Evolutionary conservation across 1,139 yeast genomes (phyloP).

Genomic region (Spathaspora sp.): DNA sequence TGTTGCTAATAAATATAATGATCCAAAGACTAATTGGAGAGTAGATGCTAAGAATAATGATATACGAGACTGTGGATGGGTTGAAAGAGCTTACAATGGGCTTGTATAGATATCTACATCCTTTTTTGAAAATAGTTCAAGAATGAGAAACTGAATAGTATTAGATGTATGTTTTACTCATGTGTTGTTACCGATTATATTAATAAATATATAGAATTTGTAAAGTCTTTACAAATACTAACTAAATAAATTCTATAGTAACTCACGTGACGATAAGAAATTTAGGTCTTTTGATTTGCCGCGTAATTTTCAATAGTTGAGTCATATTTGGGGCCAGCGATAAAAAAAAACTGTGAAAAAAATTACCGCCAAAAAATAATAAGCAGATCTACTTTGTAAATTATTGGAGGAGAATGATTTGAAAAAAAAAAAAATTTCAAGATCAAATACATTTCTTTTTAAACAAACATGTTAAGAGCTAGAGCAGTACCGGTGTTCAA

Average conservation of each 20-base stretch:
- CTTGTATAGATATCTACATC: conserved; percentile 19
- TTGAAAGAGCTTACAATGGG: conserved; percentile 52
- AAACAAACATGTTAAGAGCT: conserved; percentile 12
- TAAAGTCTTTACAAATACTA: background rate
- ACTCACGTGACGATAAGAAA: conserved; percentile 13
- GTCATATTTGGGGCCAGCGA: background rate
- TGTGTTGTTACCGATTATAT: background rate
- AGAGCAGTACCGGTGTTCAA: conserved; percentile 7
- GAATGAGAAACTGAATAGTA: background rate
- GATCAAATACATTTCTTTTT: background rate
- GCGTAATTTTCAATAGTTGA: conserved; percentile 1
- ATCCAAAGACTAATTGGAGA: conserved; percentile 51
- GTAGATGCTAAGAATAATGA: conserved; percentile 51
- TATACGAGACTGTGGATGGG: conserved; percentile 80
- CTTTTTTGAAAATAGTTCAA: background rate
- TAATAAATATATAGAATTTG: background rate
- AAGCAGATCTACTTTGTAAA: conserved; percentile 13
- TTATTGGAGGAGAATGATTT: conserved; percentile 11
- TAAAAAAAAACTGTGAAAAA: background rate
- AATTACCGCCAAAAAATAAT: conserved; percentile 4
- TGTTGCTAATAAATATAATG: conserved; percentile 37
- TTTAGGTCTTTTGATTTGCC: background rate
- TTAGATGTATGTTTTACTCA: background rate
- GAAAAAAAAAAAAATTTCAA: too few species aligned
- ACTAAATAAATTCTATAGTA: background rate